A percentile compares a stretch with the other conserved stretches of the same genome.
Evolutionary conservation across 306 rosid genomes (phyloP).

Genomic region (Castanea sativa): DNA sequence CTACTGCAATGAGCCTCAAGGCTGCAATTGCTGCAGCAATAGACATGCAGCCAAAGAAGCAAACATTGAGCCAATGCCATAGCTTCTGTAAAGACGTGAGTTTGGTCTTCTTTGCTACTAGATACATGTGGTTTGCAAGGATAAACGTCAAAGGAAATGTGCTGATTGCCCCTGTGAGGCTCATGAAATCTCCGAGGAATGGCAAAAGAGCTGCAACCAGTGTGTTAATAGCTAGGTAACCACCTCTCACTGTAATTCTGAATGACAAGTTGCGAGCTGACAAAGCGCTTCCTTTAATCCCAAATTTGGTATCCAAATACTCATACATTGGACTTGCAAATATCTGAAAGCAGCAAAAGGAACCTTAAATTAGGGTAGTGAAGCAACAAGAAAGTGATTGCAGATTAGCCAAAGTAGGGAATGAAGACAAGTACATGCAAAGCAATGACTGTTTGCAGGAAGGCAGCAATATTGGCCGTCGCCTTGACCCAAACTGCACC

Average conservation of each 20-base stretch:
- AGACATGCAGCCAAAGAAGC: constrained; percentile 71
- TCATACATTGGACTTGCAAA: constrained; percentile 99
- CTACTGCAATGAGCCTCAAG: constrained; percentile 73
- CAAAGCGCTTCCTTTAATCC: constrained; percentile 72
- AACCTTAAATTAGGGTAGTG: constrained; percentile 5
- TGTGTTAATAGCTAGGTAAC: constrained; percentile 72
- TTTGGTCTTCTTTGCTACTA: constrained; percentile 71
- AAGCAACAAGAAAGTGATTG: neutral
- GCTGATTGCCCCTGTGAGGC: constrained; percentile 95
- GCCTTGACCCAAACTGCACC: constrained; percentile 87
- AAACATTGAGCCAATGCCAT: constrained; percentile 94
- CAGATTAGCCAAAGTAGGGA: constrained; percentile 12
- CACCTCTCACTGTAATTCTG: constrained; percentile 71
- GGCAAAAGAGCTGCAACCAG: constrained; percentile 80
- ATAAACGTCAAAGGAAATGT: constrained; percentile 93
- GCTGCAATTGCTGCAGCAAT: constrained; percentile 77
- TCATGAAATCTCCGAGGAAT: constrained; percentile 98
- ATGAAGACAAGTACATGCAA: constrained; percentile 61
- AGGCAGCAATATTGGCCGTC: constrained; percentile 70
- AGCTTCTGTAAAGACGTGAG: constrained; percentile 53
- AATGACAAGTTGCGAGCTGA: constrained; percentile 55
- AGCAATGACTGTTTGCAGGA: constrained; percentile 86
- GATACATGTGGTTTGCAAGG: constrained; percentile 90
- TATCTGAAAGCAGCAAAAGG: constrained; percentile 47
- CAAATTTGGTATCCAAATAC: constrained; percentile 70